Evolutionary conservation across 73 alveolate genomes (phyloP).

Genomic region (Stentor coeruleus): DNA sequence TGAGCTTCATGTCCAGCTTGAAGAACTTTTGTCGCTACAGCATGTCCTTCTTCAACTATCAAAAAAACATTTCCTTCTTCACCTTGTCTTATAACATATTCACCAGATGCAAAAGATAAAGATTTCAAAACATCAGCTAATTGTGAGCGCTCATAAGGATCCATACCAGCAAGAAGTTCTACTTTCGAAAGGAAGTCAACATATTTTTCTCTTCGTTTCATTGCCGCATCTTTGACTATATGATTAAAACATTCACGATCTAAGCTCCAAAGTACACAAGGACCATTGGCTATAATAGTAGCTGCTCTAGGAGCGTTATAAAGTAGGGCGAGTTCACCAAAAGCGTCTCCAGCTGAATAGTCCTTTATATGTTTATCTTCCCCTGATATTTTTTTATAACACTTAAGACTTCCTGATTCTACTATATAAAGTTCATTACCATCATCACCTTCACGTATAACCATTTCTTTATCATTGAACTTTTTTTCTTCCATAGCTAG

Average conservation of each 20-base stretch:
- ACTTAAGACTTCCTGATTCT: constrained; percentile 80
- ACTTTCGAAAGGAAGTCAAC: constrained; percentile 82
- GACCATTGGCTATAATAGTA: constrained; percentile 82
- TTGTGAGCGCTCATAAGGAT: constrained; percentile 95
- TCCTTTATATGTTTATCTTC: constrained; percentile 66
- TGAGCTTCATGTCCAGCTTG: constrained; percentile 48
- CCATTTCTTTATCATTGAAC: constrained; percentile 64
- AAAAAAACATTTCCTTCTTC: constrained; percentile 71
- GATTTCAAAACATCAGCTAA: constrained; percentile 96
- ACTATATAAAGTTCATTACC: constrained; percentile 94
- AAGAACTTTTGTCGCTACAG: constrained; percentile 51
- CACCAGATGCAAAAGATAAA: constrained; percentile 59
- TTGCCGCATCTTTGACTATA: constrained; percentile 89
- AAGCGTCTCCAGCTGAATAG: constrained; percentile 82
- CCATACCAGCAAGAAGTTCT: constrained; percentile 75
- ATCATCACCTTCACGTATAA: constrained; percentile 94
- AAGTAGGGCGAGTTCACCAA: constrained; percentile 87
- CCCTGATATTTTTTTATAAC: constrained; percentile 61
- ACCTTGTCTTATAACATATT: constrained; percentile 55
- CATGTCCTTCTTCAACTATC: constrained; percentile 66
- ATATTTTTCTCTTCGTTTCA: constrained; percentile 86
- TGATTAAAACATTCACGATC: constrained; percentile 96
- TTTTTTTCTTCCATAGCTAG: constrained; percentile 91
- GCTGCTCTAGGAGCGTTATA: constrained; percentile 95
- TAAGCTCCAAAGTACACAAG: constrained; percentile 72